Conservation (phyloP, 352 stramenopile species). For the Pythium grandisporangium region DNA sequence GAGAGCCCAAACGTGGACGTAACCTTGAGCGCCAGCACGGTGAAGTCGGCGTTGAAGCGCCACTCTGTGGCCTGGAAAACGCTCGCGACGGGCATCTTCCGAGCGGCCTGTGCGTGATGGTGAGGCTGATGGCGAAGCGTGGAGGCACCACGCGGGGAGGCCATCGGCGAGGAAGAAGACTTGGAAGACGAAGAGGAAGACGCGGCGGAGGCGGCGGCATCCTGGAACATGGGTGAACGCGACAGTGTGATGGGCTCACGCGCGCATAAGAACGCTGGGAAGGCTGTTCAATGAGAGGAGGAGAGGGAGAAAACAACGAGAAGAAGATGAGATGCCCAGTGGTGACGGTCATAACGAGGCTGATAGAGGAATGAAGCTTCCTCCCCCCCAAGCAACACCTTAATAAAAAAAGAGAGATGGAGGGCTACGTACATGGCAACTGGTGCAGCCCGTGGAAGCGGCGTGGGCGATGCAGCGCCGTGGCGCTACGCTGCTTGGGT, state of each 20-base stretch:
- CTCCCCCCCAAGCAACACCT: no score
- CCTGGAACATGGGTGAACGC: conserved; percentile 35
- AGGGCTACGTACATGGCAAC: conserved; percentile 32
- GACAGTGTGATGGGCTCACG: conserved; percentile 38
- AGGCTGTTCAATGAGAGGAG: conserved; percentile 27
- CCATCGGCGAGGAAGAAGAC: no score
- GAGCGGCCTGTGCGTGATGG: conserved; percentile 19
- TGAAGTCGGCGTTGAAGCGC: conserved; percentile 64
- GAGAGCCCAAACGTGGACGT: conserved; percentile 47
- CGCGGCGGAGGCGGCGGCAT: no score
- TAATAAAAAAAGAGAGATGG: no score
- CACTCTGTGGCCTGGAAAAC: conserved; percentile 63
- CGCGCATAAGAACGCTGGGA: conserved; percentile 50
- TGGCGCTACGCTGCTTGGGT: conserved; percentile 10
- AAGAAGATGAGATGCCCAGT: no score
- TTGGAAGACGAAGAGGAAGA: neutral
- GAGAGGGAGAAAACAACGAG: neutral
- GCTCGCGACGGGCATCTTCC: conserved; percentile 47
- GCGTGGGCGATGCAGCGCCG: conserved; percentile 11
- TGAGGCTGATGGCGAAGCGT: no score
- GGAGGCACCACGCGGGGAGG: no score
- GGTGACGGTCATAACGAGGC: no score
- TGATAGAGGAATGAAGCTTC: no score
- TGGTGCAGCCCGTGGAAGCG: conserved; percentile 41
- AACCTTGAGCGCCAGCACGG: conserved; percentile 54